Evolutionary conservation across 345 rosid genomes (phyloP).

Genomic region (Pistacia vera): DNA sequence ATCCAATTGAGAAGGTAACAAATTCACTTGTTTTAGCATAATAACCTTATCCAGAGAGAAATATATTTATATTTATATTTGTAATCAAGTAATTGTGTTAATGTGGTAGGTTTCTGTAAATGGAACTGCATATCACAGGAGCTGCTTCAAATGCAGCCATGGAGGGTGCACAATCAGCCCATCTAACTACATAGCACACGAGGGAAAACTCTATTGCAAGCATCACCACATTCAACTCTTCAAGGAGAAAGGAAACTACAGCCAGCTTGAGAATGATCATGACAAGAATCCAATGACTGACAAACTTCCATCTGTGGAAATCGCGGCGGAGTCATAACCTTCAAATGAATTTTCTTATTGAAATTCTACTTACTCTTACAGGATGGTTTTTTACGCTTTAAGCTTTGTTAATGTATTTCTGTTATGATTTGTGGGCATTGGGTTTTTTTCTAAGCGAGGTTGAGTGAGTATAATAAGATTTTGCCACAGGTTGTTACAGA

Average conservation of each 20-base stretch:
- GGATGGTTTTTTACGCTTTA: background rate
- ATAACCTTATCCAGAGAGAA: too few relatives aligned
- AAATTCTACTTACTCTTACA: too few relatives aligned
- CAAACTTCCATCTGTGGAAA: conserved; percentile 23
- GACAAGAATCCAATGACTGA: conserved; percentile 24
- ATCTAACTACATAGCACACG: conserved; percentile 65
- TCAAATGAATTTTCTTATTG: background rate
- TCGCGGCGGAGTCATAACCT: conserved; percentile 35
- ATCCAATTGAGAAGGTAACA: conserved; percentile 63
- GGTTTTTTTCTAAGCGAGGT: conserved; percentile 9
- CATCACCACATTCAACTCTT: conserved; percentile 69
- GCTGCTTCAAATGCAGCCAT: conserved; percentile 62
- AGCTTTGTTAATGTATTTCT: background rate
- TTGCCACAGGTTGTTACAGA: conserved; percentile 8
- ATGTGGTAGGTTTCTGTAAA: conserved; percentile 51
- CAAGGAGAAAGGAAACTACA: conserved; percentile 70
- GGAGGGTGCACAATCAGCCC: conserved; percentile 73
- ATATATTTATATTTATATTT: too few relatives aligned
- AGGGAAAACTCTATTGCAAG: conserved; percentile 70
- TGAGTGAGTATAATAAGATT: conserved; percentile 8
- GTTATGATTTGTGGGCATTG: conserved; percentile 7
- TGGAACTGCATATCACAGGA: conserved; percentile 53
- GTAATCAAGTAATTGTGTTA: background rate
- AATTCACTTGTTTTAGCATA: background rate
- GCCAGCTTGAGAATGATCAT: conserved; percentile 52